Conservation (phyloP, 192 early-diverging fungal genomes). For the Haplosporangium gracile region DNA sequence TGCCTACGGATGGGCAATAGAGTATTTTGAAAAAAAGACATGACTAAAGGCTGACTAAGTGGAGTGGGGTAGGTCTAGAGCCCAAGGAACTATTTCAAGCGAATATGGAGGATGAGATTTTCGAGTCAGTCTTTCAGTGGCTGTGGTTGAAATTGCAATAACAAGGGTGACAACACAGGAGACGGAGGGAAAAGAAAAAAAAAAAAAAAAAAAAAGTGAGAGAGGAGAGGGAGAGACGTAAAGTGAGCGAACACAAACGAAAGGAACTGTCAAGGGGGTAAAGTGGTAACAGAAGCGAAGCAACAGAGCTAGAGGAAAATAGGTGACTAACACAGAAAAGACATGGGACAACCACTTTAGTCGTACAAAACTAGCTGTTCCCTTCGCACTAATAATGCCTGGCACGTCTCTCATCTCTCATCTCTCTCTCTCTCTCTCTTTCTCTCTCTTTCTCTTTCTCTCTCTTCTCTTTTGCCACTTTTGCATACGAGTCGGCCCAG, state of each 20-base stretch:
- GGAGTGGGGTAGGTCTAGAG: background rate
- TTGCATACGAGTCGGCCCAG: too few relatives aligned
- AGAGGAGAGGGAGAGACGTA: background rate
- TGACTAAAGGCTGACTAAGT: background rate
- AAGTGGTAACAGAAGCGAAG: background rate
- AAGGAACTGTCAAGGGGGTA: background rate
- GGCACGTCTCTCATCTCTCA: background rate
- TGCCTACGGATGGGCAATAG: background rate
- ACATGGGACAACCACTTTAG: background rate
- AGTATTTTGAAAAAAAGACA: background rate
- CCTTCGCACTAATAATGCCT: background rate
- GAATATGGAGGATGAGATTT: background rate
- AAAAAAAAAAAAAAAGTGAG: background rate
- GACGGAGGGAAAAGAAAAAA: background rate
- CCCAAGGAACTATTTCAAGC: background rate
- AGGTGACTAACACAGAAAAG: background rate
- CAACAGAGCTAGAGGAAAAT: background rate
- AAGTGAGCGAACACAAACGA: background rate
- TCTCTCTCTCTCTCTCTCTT: background rate
- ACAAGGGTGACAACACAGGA: background rate
- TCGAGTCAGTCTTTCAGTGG: background rate
- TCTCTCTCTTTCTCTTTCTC: background rate
- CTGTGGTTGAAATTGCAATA: background rate
- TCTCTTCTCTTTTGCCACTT: background rate
- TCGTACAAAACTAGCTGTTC: background rate